These are phyloP conservation scores for Geranium incanum DNA, from an alignment of 441 rosid genomes.

Conservation along the genomic window DNA sequence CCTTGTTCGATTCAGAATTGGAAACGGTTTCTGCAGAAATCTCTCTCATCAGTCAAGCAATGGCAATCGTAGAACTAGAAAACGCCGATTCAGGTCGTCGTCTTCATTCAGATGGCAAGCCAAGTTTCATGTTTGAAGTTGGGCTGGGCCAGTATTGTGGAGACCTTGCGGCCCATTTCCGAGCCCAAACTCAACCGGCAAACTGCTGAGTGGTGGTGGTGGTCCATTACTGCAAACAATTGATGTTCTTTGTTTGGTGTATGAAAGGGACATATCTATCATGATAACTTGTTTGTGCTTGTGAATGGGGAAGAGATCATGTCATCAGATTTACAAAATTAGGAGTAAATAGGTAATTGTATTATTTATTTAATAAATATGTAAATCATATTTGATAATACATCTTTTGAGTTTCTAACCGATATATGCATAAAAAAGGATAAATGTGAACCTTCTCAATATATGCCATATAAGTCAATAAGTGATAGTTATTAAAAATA, in stretches of 20 bases:
- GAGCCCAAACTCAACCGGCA: neutral
- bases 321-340: no score
- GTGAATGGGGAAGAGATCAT: neutral
- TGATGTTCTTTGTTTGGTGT: neutral
- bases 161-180: neutral
- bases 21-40: conserved; percentile 22
- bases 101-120: neutral
- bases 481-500: no score
- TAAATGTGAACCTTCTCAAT: no score
- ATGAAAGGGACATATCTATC: neutral
- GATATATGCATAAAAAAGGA: no score
- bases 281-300: conserved; percentile 2
- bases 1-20: conserved; percentile 22
- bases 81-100: neutral
- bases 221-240: neutral
- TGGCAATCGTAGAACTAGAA: neutral
- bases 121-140: neutral
- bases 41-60: conserved; percentile 19
- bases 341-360: no score
- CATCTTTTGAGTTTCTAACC: no score
- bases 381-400: no score
- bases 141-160: neutral
- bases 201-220: neutral
- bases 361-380: no score
- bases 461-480: no score